A percentile compares a stretch with the other conserved stretches of the same genome.
phyloP scores from a whole-genome alignment of 352 stramenopile species.

The Phytophthora chlamydospora region DNA sequence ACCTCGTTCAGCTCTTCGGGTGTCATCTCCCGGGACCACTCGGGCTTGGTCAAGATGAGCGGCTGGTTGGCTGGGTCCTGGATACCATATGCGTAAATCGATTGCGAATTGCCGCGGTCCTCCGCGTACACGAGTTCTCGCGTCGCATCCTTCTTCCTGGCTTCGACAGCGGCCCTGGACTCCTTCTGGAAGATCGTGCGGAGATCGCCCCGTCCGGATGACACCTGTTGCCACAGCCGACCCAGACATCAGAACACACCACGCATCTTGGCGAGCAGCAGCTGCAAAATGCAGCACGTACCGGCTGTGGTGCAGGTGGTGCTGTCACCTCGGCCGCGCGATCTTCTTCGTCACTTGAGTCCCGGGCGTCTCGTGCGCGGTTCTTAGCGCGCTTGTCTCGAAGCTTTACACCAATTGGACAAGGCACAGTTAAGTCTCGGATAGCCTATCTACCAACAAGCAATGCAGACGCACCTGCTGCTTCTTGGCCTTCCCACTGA shows the following conservation, averaged over 20 bases:
- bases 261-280: neutral
- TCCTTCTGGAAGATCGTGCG: slow-evolving; percentile 77
- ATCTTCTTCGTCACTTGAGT: slow-evolving; percentile 27
- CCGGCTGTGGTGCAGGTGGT: slow-evolving; percentile 16
- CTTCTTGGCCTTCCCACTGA: slow-evolving; percentile 90
- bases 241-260: slow-evolving; percentile 1
- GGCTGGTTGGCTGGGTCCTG: slow-evolving; percentile 64
- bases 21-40: slow-evolving; percentile 71
- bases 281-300: slow-evolving; percentile 7
- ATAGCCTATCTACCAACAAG: neutral
- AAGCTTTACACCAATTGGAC: slow-evolving; percentile 43
- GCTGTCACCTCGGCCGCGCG: neutral
- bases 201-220: slow-evolving; percentile 54
- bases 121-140: slow-evolving; percentile 58
- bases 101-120: slow-evolving; percentile 71
- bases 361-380: slow-evolving; percentile 36
- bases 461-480: slow-evolving; percentile 55
- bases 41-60: slow-evolving; percentile 64
- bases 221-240: slow-evolving; percentile 8
- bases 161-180: slow-evolving; percentile 57
- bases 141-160: slow-evolving; percentile 75
- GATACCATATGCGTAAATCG: slow-evolving; percentile 74
- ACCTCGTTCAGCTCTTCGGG: slow-evolving; percentile 59
- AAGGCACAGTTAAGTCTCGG: slow-evolving; percentile 1
- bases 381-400: slow-evolving; percentile 79